Evolutionary conservation across 345 rosid genomes (phyloP), one percentile per base, ranked within the genome.

Genomic region (Populus nigra): DNA sequence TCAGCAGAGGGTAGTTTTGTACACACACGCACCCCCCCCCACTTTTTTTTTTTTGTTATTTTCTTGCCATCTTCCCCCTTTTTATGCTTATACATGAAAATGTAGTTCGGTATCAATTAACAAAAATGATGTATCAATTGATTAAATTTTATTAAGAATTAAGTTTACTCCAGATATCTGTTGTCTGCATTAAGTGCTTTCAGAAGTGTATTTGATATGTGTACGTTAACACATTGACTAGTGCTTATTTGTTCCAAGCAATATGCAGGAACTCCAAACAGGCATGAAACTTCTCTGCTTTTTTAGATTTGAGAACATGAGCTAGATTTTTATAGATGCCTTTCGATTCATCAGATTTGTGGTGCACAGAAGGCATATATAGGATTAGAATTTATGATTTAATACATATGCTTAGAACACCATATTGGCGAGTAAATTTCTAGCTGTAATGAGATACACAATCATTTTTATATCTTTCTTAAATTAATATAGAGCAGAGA

Each of bases 81-180:
- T 62, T 41, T 72, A 18, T 78, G 36, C 61, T 39, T 69, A 45
- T 23, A n/a, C 66, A 31, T 38, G 57, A 72, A 31, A 69, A 43
- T 68, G 62, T 63, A 55, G 72, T 78, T 36, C 57, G 78, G 65
- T 69, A 77, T 47, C 69, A 65, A 65, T 69, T 79, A 77, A 36
- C 22, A 43, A 72, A 36, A 20, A 13, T 65, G 5, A 22, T 77
- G 77, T 67, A 79, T 65, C 57, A 39, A 81, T 73, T 73, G 33
- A 76, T 47, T 68, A 41, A 45, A 62, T 33, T 45, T 29, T 33
- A 72, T 69, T 70, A 25, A 33, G 45, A 59, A 16, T 17, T 61
- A 10, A 55, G 36, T 57, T 39, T 23, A 36, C 23, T 35, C 7
- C 31, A 9, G 63, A n/a, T 23, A 59, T 59, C 25, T n/a, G 29